These are phyloP conservation scores for Tuber indicum DNA, from an alignment of 495 filamentous ascomycete species.

Conservation along the genomic window DNA sequence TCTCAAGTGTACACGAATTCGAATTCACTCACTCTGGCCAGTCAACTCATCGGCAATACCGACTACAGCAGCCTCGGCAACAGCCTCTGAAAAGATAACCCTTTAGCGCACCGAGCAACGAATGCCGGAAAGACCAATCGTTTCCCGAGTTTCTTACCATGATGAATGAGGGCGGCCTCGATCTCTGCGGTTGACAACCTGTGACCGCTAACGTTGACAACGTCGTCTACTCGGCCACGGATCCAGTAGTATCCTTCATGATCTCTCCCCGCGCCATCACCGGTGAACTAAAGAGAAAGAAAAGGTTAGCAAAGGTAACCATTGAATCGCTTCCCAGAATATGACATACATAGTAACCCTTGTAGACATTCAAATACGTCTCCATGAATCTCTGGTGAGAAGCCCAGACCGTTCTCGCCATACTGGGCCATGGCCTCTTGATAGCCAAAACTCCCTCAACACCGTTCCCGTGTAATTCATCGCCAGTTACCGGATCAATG, in stretches of 20 bases:
- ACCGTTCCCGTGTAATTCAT: conserved; percentile 91
- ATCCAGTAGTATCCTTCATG: conserved; percentile 99
- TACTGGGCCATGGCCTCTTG: conserved; percentile 98
- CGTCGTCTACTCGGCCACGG: conserved; percentile 94
- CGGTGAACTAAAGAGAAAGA: conserved; percentile 66
- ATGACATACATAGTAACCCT: conserved; percentile 85
- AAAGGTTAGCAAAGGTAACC: conserved; percentile 42
- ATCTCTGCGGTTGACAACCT: conserved; percentile 96
- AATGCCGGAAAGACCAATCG: not conserved
- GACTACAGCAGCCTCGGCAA: conserved; percentile 93
- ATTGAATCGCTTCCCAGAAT: not conserved
- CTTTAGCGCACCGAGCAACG: not conserved
- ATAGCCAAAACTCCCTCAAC: conserved; percentile 97
- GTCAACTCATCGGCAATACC: conserved; percentile 89
- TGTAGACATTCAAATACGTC: conserved; percentile 95
- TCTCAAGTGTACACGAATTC: not conserved
- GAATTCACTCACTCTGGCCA: conserved; percentile 56
- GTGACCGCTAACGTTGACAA: conserved; percentile 96
- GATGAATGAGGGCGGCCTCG: conserved; percentile 91
- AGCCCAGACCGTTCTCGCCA: conserved; percentile 97
- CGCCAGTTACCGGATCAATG: conserved; percentile 90
- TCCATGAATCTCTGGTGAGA: conserved; percentile 98
- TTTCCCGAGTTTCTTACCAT: conserved; percentile 50
- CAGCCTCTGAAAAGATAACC: conserved; percentile 49
- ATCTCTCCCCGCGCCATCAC: conserved; percentile 93